phyloP scores from a whole-genome alignment of 768 basidiomycete genomes.

The Pleurotus ostreatus region DNA sequence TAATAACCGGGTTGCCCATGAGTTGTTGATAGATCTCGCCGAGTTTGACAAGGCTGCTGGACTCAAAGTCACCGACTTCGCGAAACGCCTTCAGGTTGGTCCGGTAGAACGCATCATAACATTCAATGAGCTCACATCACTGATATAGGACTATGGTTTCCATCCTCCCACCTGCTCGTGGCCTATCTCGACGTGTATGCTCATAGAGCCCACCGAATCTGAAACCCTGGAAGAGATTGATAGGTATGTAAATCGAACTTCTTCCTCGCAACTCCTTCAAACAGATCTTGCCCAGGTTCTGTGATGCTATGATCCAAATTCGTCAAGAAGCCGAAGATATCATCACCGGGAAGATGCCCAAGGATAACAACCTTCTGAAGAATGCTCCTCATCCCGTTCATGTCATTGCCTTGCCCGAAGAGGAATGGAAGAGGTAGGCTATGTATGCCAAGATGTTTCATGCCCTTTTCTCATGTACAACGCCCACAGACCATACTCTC shows the following conservation, averaged over 20 bases:
- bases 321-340: constrained; percentile 89
- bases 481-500: constrained; percentile 72
- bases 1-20: constrained; percentile 92
- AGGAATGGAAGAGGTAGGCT: constrained; percentile 81
- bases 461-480: constrained; percentile 8
- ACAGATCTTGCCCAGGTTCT: constrained; percentile 58
- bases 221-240: constrained; percentile 93
- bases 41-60: constrained; percentile 92
- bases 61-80: constrained; percentile 92
- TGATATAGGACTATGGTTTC: constrained; percentile 77
- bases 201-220: constrained; percentile 97
- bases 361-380: constrained; percentile 86
- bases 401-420: constrained; percentile 64
- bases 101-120: neutral
- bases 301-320: constrained; percentile 98
- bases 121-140: neutral
- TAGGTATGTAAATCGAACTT: constrained; percentile 37
- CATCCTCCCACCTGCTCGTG: constrained; percentile 98
- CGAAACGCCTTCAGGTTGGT: constrained; percentile 85
- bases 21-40: constrained; percentile 90
- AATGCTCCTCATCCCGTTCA: constrained; percentile 92
- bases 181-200: constrained; percentile 96
- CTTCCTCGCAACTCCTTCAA: neutral
- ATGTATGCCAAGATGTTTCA: neutral
- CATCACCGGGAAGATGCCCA: constrained; percentile 81